phyloP scores from a whole-genome alignment of 345 rosid species.

The Eucalyptus camaldulensis region DNA sequence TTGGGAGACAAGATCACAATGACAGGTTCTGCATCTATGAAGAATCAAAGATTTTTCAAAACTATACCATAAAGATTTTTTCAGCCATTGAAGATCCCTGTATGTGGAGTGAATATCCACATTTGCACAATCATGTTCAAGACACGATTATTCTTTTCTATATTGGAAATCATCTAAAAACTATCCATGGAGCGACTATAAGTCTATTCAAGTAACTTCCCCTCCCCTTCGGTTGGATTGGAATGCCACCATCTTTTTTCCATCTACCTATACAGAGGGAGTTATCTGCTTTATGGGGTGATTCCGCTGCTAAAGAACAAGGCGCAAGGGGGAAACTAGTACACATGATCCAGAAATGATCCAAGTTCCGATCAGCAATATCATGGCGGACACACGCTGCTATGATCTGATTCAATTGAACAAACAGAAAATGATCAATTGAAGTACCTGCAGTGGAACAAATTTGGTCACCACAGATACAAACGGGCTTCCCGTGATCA shows the following conservation, averaged over 20 bases:
- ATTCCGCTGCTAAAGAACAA: neutral
- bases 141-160: neutral
- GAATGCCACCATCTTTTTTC: neutral
- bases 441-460: slow-evolving; percentile 9
- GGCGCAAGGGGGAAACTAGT: neutral
- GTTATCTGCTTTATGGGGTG: neutral
- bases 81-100: neutral
- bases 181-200: rapidly evolving
- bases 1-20: rapidly evolving
- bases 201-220: neutral
- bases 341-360: neutral
- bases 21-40: no score
- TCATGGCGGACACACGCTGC: neutral
- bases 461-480: slow-evolving; percentile 12
- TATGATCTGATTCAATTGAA: neutral
- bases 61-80: no score
- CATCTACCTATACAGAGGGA: neutral
- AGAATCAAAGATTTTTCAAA: no score
- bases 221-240: neutral
- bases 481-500: neutral
- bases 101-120: rapidly evolving
- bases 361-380: neutral
- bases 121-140: neutral
- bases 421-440: neutral
- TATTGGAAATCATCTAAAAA: neutral